Evolutionary conservation across 305 asterid species (phyloP).

Genomic region (Caryopteris hybrid): DNA sequence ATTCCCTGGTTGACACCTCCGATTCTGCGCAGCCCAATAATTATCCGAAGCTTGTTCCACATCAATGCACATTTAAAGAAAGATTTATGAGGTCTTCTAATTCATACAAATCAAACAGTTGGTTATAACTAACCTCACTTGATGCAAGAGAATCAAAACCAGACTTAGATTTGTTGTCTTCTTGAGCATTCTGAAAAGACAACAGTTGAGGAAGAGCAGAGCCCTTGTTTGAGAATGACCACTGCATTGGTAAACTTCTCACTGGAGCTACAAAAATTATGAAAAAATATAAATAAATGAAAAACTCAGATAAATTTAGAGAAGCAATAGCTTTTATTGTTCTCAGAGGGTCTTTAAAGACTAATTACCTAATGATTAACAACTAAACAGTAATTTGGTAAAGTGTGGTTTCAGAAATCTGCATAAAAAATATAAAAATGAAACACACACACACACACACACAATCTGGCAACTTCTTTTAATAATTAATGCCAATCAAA

Average conservation of each 20-base stretch:
- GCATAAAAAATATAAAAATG: slow-evolving; percentile 24
- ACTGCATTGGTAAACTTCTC: slow-evolving; percentile 68
- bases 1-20: too few relatives aligned
- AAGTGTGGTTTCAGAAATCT: slow-evolving; percentile 23
- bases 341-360: slow-evolving; percentile 2
- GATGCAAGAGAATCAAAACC: slow-evolving; percentile 62
- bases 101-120: too few relatives aligned
- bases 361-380: slow-evolving; percentile 37
- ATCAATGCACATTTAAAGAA: too few relatives aligned
- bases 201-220: slow-evolving; percentile 45
- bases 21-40: too few relatives aligned
- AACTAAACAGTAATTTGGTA: slow-evolving; percentile 22
- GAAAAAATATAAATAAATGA: slow-evolving; percentile 19
- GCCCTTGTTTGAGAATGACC: slow-evolving; percentile 56
- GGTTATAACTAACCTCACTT: slow-evolving; percentile 33
- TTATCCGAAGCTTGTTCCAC: too few relatives aligned
- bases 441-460: too few relatives aligned
- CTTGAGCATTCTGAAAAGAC: slow-evolving; percentile 49
- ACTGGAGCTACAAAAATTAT: slow-evolving; percentile 38
- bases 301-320: too few relatives aligned
- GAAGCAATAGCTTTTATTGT: background rate
- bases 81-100: too few relatives aligned
- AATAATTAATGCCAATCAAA: slow-evolving; percentile 15
- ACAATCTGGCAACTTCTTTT: slow-evolving; percentile 7
- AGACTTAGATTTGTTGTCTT: slow-evolving; percentile 41